Evolutionary conservation across 305 asterid genomes (phyloP).

Genomic region (Solanum hybrid): DNA sequence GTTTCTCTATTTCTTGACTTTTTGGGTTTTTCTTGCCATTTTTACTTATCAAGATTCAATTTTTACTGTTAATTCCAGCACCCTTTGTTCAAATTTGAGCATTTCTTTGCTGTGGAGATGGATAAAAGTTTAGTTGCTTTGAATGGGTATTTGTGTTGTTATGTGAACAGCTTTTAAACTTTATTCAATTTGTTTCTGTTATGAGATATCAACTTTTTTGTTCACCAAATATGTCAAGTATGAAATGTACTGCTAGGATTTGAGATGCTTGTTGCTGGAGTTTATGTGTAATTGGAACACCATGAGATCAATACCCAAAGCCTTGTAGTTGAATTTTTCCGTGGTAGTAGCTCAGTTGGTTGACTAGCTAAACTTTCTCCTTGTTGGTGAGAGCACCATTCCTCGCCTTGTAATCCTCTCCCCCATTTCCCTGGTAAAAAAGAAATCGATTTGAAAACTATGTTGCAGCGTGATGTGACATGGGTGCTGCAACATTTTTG

Average conservation of each 20-base stretch:
- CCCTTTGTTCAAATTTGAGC: background rate
- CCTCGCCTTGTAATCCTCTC: background rate
- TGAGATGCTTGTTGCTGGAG: background rate
- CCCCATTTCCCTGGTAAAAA: background rate
- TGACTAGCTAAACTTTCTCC: background rate
- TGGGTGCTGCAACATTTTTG: background rate
- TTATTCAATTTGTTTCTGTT: background rate
- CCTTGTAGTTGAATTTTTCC: background rate
- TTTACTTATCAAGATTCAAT: background rate
- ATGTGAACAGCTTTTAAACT: background rate
- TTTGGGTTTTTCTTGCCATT: background rate
- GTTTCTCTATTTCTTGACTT: background rate
- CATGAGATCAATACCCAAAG: background rate
- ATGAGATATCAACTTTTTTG: background rate
- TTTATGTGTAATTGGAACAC: background rate
- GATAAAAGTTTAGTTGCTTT: background rate
- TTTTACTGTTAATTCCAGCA: background rate
- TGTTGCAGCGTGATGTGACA: background rate
- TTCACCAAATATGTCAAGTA: background rate
- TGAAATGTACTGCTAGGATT: background rate
- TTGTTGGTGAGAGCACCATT: background rate
- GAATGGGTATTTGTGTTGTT: background rate
- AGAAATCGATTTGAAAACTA: background rate
- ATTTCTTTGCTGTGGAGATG: background rate
- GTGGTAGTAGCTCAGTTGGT: background rate